phyloP scores from a whole-genome alignment of 2,329 filamentous ascomycete genomes.

The Fusarium fujikuroi region DNA sequence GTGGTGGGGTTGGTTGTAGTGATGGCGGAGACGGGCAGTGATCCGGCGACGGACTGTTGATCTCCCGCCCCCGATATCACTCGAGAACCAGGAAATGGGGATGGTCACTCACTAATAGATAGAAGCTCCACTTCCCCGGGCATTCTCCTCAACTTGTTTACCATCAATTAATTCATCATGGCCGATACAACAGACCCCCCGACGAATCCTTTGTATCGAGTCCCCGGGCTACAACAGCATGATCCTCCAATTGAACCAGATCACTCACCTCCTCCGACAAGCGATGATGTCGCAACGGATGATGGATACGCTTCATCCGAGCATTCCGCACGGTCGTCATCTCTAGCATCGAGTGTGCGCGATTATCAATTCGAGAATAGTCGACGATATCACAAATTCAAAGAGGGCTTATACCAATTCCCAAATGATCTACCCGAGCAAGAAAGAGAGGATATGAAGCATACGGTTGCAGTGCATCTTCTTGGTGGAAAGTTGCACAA shows the following conservation, averaged over 20 bases:
- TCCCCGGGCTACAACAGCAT: not conserved
- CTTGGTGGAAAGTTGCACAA: conserved; percentile 53
- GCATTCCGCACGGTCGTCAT: conserved; percentile 28
- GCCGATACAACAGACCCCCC: not conserved
- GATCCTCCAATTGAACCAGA: conserved; percentile 29
- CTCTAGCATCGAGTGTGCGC: conserved; percentile 47
- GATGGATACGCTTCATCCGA: conserved; percentile 30
- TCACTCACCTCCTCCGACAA: not conserved
- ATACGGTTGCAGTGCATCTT: conserved; percentile 52
- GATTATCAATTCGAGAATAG: conserved; percentile 57
- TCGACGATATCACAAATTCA: conserved; percentile 55
- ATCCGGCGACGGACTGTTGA: not conserved
- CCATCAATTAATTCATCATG: not conserved
- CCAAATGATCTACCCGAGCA: conserved; percentile 59
- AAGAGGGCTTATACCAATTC: conserved; percentile 52
- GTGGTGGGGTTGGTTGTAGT: not conserved
- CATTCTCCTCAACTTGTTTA: not conserved
- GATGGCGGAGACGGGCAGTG: not conserved
- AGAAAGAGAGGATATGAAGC: conserved; percentile 56
- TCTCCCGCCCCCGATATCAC: not conserved
- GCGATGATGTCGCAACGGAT: conserved; percentile 17
- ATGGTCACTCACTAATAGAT: not conserved
- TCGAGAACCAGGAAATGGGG: not conserved
- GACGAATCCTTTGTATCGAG: not conserved
- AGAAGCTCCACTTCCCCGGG: not conserved